Conservation (phyloP, 202 grass and related monocot genomes). For the Bolboschoenoplectus hybrid region DNA sequence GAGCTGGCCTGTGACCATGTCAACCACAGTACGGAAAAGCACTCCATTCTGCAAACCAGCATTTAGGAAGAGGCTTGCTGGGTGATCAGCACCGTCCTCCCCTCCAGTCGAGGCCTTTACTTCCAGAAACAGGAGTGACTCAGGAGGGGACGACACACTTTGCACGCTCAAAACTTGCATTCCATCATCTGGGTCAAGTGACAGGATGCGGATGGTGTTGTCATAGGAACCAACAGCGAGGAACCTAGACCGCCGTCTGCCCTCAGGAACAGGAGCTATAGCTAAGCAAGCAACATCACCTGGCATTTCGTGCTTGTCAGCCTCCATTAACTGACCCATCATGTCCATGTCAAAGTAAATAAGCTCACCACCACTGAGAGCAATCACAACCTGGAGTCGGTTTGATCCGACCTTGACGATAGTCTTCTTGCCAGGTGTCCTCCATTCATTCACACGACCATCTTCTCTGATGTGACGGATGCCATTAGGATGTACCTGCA, state of each 20-base stretch:
- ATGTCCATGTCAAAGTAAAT: slow-evolving; percentile 98
- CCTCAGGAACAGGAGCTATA: slow-evolving; percentile 87
- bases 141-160: slow-evolving; percentile 84
- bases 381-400: slow-evolving; percentile 86
- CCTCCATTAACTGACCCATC: slow-evolving; percentile 96
- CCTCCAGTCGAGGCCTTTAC: slow-evolving; percentile 83
- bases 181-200: slow-evolving; percentile 90
- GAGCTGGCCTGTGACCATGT: slow-evolving; percentile 95
- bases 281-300: slow-evolving; percentile 93
- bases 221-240: slow-evolving; percentile 97
- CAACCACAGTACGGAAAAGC: slow-evolving; percentile 91
- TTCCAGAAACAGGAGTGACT: slow-evolving; percentile 89
- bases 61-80: slow-evolving; percentile 92
- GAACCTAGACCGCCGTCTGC: slow-evolving; percentile 85
- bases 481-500: slow-evolving; percentile 94
- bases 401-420: slow-evolving; percentile 94
- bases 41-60: slow-evolving; percentile 98
- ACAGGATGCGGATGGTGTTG: slow-evolving; percentile 89
- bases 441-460: slow-evolving; percentile 96
- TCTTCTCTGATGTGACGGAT: slow-evolving; percentile 98
- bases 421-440: slow-evolving; percentile 93
- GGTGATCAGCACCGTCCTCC: slow-evolving; percentile 90
- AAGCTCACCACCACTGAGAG: slow-evolving; percentile 93
- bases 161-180: slow-evolving; percentile 88
- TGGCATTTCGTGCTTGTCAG: slow-evolving; percentile 97